A percentile compares a stretch with the other conserved stretches of the same genome.
phyloP scores from a whole-genome alignment of 306 rosid species.

The Bauhinia variegata region DNA sequence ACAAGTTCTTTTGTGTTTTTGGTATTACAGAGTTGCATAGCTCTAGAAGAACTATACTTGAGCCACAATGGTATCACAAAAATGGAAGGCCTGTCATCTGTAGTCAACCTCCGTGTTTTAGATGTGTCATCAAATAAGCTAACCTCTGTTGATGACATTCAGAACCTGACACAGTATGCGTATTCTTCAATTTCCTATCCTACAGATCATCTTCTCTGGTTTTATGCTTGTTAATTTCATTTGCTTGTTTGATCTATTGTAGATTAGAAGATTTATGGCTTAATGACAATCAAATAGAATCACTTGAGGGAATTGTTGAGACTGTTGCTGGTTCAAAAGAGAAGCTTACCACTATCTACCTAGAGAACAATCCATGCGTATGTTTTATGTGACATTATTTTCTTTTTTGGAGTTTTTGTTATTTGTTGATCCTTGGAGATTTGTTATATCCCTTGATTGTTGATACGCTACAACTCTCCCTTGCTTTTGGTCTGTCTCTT shows the following conservation, averaged over 20 bases:
- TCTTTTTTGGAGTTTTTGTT: not conserved
- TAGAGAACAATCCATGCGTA: conserved; percentile 93
- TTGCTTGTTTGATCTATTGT: conserved; percentile 31
- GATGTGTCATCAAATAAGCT: conserved; percentile 91
- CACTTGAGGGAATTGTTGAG: conserved; percentile 66
- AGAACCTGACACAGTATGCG: conserved; percentile 65
- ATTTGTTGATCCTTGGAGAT: conserved; percentile 10
- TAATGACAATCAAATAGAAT: conserved; percentile 84
- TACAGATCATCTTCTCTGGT: not conserved
- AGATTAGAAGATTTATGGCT: conserved; percentile 98
- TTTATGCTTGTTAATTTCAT: conserved; percentile 33
- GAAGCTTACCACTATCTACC: conserved; percentile 84
- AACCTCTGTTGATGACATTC: conserved; percentile 64
- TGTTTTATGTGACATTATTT: conserved; percentile 28
- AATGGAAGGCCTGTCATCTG: conserved; percentile 86
- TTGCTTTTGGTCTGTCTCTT: conserved; percentile 1
- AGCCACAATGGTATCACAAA: conserved; percentile 92
- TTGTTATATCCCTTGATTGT: not conserved
- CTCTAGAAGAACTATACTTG: conserved; percentile 88
- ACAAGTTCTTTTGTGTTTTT: not conserved
- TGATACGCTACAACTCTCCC: not conserved
- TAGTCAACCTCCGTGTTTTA: conserved; percentile 79
- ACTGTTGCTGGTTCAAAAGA: conserved; percentile 82
- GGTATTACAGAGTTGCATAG: conserved; percentile 63
- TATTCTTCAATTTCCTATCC: conserved; percentile 1